A percentile compares a stretch with the other conserved stretches of the same genome.
Conservation (phyloP, 129 eudicot species). For the Escallonia rubra region DNA sequence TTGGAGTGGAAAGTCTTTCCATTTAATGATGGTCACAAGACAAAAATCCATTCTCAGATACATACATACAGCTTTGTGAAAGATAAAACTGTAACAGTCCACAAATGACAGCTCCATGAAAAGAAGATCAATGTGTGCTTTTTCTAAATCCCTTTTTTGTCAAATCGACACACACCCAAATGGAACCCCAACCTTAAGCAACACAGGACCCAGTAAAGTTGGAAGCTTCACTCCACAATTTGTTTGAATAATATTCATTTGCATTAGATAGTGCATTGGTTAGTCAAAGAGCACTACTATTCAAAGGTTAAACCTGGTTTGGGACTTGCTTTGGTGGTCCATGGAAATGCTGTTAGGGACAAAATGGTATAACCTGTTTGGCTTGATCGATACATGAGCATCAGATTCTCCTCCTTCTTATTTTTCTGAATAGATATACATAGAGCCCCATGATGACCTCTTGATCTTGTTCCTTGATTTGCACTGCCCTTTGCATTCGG, state of each 20-base stretch:
- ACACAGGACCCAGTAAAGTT: not conserved
- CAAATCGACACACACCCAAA: not conserved
- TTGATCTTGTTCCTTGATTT: too few species aligned
- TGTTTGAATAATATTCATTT: too few species aligned
- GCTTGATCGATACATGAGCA: not conserved
- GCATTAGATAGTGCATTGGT: not conserved
- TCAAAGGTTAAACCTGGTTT: not conserved
- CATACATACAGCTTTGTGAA: not conserved
- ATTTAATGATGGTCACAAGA: too few species aligned
- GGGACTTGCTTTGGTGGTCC: too few species aligned
- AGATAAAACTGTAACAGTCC: constrained; percentile 4
- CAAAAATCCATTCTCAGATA: too few species aligned
- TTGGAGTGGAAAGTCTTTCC: too few species aligned
- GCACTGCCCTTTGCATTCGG: too few species aligned
- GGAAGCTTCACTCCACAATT: not conserved
- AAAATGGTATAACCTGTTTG: not conserved
- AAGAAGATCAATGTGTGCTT: constrained; percentile 8
- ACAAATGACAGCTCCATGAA: constrained; percentile 4
- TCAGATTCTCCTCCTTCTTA: not conserved
- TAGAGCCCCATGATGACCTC: not conserved
- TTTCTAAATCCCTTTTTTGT: not conserved
- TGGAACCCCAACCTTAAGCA: not conserved
- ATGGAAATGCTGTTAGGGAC: too few species aligned
- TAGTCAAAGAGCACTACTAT: too few species aligned
- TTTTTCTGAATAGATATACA: too few species aligned